Evolutionary conservation across 2,329 filamentous ascomycete genomes (phyloP), one percentile per base, ranked within the genome.

Genomic region (Nigrospora oryzae): DNA sequence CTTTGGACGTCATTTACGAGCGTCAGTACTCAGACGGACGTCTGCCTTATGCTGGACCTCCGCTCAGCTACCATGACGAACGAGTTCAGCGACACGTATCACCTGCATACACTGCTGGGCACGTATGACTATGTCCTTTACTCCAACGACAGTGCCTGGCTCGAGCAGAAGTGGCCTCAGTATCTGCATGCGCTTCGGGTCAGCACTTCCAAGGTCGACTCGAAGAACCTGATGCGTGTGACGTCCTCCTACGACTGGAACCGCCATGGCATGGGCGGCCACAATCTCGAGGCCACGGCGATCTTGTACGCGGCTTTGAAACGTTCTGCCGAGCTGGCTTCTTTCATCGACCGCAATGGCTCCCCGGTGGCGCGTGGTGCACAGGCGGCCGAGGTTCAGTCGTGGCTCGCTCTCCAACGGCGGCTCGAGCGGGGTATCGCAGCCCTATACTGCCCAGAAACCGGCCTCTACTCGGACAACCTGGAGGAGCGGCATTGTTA

Each of bases 51-150:
- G 72, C 71, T 1, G 71, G 73, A 0, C 59, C 61, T 7, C 71
- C 73, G 0, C 71, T 62, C 17, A 46, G 43, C n/a, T 46, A 43
- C 11, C 40, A 40, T 17, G 38, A 43, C 10, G 39, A 50, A 43
- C 10, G 39, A 50, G 1, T 55, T 63, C 17, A 70, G 66, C 8
- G 69, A 67, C 38, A 76, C 73, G 0, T 77, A 77, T 48, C 71
- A 76, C 40, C 65, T 73, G 51, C 73, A 71, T 65, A 69, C 69
- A 4, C 69, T 79, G 62, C 71, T 79, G 43, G 73, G 74, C 11
- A 73, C 72, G 3, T 73, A 74, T 55, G 74, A 77, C 51, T 79
- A 79, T 49, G 62, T 76, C 28, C 62, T 79, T 2, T 79, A 71
- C 53, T 73, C 70, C 2, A 67, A 70, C 42, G 70, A 77, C 45